Percentiles rank a stretch among this genome's conserved stretches.
Evolutionary conservation across 225 moss, liverwort and hornwort genomes (phyloP).

Genomic region (Sphagnum contortum): DNA sequence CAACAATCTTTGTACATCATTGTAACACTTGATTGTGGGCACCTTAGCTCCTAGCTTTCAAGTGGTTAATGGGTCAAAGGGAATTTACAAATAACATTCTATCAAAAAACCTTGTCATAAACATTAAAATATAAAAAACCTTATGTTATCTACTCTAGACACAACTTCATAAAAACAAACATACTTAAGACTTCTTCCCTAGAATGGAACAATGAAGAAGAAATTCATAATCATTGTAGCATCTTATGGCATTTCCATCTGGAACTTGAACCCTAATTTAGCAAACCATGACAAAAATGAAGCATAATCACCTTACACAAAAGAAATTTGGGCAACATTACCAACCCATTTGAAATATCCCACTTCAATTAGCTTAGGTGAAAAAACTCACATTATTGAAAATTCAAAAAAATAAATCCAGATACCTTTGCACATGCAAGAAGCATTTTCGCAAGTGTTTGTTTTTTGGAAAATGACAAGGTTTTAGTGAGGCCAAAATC

Average conservation of each 20-base stretch:
- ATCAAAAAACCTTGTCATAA: background rate
- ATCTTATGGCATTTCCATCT: conserved; percentile 89
- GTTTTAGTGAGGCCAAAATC: conserved; percentile 96
- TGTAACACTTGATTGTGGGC: no score
- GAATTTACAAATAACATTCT: no score
- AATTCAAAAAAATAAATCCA: no score
- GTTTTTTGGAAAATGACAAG: conserved; percentile 83
- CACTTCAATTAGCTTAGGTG: background rate
- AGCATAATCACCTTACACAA: conserved; percentile 80
- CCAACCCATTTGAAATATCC: background rate
- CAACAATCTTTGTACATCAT: no score
- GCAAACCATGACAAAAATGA: conserved; percentile 75
- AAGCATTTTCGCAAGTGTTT: conserved; percentile 90
- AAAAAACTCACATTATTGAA: no score
- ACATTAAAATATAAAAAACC: background rate
- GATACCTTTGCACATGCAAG: conserved; percentile 91
- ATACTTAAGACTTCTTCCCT: conserved; percentile 82
- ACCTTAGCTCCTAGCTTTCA: no score
- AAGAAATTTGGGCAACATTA: no score
- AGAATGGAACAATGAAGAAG: conserved; percentile 96
- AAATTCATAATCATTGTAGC: conserved; percentile 93
- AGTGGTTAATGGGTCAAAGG: no score
- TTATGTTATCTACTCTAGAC: no score
- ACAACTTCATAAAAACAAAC: background rate
- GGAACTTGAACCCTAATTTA: conserved; percentile 90